Evolutionary conservation across 495 filamentous ascomycete genomes (phyloP).

Genomic region (Arthonia radiata): DNA sequence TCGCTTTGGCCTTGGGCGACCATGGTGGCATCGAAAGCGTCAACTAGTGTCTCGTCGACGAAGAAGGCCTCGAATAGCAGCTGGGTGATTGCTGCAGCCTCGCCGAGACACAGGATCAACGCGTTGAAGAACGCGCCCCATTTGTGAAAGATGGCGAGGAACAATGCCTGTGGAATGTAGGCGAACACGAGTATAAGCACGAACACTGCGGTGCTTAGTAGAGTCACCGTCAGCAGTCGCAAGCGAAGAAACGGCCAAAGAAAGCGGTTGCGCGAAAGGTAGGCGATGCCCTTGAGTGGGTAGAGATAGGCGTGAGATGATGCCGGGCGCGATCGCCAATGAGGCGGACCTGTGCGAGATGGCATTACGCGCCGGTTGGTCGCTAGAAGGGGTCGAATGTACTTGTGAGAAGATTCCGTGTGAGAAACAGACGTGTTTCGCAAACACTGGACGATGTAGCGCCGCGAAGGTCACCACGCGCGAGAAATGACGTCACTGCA

Average conservation of each 20-base stretch:
- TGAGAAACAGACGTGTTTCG: no score
- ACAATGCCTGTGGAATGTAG: constrained; percentile 30
- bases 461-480: no score
- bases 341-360: no score
- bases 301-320: neutral
- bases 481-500: no score
- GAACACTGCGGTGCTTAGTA: constrained; percentile 35
- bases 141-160: constrained; percentile 38
- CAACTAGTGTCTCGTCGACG: constrained; percentile 10
- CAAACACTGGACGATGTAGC: no score
- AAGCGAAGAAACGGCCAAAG: constrained; percentile 36
- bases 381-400: no score
- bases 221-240: constrained; percentile 30
- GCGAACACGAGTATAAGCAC: constrained; percentile 34
- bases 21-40: constrained; percentile 17
- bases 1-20: constrained; percentile 32
- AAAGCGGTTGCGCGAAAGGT: constrained; percentile 32
- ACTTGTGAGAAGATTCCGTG: no score
- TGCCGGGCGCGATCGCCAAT: no score
- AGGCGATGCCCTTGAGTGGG: constrained; percentile 27
- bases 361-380: no score
- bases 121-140: constrained; percentile 32
- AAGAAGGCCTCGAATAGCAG: constrained; percentile 43
- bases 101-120: constrained; percentile 38
- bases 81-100: constrained; percentile 34